Evolutionary conservation across 768 basidiomycete species (phyloP), one percentile per base, ranked within the genome.

Genomic region (Tephrocybe sp.): DNA sequence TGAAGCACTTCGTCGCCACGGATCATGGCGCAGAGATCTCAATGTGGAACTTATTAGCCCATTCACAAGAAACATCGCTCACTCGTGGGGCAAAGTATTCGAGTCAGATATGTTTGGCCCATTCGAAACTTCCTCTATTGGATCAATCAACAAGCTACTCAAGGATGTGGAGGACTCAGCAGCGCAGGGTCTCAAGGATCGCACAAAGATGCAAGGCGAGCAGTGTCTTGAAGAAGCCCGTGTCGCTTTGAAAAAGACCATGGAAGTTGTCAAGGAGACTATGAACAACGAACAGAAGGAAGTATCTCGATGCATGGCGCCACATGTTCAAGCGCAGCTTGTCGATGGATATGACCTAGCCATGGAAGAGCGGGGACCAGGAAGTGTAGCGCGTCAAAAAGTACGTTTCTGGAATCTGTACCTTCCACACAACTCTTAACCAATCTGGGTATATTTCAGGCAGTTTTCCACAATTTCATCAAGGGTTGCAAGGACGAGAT

Each of bases 301-400:
- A 45, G 67, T 80, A 5, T 83, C 82, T 0, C 69, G 81, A 16
- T 77, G 70, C 54, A 67, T 84, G 50, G 71, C 79, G 10, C 81
- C 81, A 13, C 77, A 81, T 57, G 74, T 84, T 11, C 78, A 80
- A 53, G 59, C 60, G 9, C 73, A 78, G 54, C 68, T 84, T 10
- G 21, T 67, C 9, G 72, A 76, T 6, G 80, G 78, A 0, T 85
- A 85, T 57, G 62, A 77, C 43, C 64, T 53, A 1, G 82, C 83
- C 0, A 76, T 80, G 75, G 64, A 72, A 44, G 79, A 83, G 55
- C 61, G 71, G 33, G 83, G 83, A 2, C 66, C 30, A 15, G 83
- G 83, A 9, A 79, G 78, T 49, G 80, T 84, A 4, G 77, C 75
- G 4, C 70, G 81, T 10, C 83, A 83, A 64, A 84, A 82, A 73